Evolutionary conservation across 345 rosid species (phyloP).

Genomic region (Pseudoturritis turrita): DNA sequence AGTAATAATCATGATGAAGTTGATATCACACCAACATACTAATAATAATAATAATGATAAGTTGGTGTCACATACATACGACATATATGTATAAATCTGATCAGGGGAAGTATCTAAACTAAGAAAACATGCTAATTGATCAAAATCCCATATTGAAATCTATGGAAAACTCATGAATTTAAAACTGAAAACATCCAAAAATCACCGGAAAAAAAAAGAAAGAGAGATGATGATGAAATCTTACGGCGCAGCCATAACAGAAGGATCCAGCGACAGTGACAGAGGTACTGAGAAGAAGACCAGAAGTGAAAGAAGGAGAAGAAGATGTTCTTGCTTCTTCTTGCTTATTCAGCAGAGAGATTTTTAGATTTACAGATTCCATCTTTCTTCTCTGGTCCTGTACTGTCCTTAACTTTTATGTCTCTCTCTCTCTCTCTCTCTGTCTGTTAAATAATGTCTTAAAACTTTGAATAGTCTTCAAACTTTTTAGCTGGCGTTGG

Average conservation of each 20-base stretch:
- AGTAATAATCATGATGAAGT: neutral
- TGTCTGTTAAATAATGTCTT: neutral
- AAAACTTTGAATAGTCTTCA: neutral
- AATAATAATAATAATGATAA: too few species aligned
- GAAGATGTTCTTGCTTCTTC: constrained; percentile 10
- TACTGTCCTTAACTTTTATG: too few species aligned
- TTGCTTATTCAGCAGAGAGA: neutral
- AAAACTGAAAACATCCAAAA: neutral
- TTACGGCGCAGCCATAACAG: constrained; percentile 51
- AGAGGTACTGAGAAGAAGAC: constrained; percentile 42
- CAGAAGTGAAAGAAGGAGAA: constrained; percentile 14
- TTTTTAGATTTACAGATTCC: constrained; percentile 12
- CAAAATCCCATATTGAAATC: neutral
- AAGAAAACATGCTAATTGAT: neutral
- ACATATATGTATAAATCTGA: too few species aligned
- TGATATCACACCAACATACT: too few species aligned
- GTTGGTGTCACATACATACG: too few species aligned
- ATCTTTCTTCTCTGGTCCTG: neutral
- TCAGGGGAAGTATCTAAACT: neutral
- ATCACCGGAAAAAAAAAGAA: neutral
- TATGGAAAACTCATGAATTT: neutral
- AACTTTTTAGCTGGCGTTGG: neutral
- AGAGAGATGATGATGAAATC: constrained; percentile 12
- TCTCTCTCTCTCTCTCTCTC: neutral
- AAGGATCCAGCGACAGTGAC: constrained; percentile 52